Evolutionary conservation across 2,329 filamentous ascomycete genomes (phyloP).

Genomic region (Colletotrichum sp.): DNA sequence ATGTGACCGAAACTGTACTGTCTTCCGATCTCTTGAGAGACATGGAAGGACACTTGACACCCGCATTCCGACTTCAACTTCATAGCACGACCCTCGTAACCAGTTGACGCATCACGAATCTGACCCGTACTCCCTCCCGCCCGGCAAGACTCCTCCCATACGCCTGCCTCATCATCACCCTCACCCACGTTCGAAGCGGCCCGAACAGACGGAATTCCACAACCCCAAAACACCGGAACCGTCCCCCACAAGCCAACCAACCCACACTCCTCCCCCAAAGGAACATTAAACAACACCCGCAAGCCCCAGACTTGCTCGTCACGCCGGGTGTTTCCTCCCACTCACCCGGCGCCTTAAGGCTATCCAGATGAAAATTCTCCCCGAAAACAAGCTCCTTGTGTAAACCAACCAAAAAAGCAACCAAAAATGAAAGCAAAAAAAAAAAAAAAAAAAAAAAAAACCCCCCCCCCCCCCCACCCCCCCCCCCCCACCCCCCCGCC

Average conservation of each 20-base stretch:
- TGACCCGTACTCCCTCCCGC: neutral
- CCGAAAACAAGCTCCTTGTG: neutral
- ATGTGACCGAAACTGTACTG: rapidly evolving
- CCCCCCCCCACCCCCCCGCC: too few species aligned
- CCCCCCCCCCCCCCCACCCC: too few species aligned
- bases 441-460: too few species aligned
- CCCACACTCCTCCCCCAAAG: neutral
- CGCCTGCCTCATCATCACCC: neutral
- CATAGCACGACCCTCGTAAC: neutral
- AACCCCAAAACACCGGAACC: neutral
- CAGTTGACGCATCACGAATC: neutral
- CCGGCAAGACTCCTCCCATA: neutral
- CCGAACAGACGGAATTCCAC: neutral
- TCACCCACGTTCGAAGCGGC: neutral
- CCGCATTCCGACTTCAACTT: neutral
- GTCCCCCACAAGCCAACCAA: neutral
- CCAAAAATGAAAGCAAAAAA: neutral
- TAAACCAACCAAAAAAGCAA: neutral
- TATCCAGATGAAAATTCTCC: neutral
- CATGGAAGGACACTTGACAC: neutral
- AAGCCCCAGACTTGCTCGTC: neutral
- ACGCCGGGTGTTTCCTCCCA: neutral
- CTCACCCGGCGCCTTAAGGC: neutral
- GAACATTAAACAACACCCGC: neutral
- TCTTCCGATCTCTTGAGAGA: neutral